Base-by-base conservation (phyloP, 495 filamentous ascomycete species). In the Neurospora sublineolata region DNA sequence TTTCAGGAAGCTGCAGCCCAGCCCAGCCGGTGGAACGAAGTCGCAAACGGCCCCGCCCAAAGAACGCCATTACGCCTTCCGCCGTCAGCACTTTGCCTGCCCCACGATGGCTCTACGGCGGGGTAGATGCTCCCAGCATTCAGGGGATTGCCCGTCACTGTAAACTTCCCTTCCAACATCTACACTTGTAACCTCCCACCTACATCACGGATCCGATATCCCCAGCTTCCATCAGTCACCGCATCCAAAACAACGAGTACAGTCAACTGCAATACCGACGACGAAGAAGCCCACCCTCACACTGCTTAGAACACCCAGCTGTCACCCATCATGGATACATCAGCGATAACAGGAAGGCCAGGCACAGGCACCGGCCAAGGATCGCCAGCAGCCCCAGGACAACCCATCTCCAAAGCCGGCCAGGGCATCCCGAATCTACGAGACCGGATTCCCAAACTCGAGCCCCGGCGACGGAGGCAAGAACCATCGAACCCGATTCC, bases 371-470 rank as follows among this genome's bases (percentile, higher is more conserved):
- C n/a, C 44, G 67, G 30, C 68, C 73, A 44, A 42, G 40, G 20
- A n/a, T 20, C 18, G 9, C 33, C 78, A 33, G 64, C 23, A 42
- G 60, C 71, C 23, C 11, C 44, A 27, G 36, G 37, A 36, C 71
- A 41, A 58, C 3, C 64, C 23, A 36, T 64, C 52, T 18, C 27
- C 27, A 64, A 64, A 64, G 52, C 52, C 14, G 27, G 52, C 64
- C 40, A 23, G 18, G 72, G 30, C 20, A 88, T 89, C 70, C 84
- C 89, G 33, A 87, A 89, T 76, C 81, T 89, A 12, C 86, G 84
- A 67, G 83, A 89, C 72, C 88, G 85, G 69, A 85, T 93, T 30
- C 89, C 90, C n/a, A 89, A 89, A 72, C 83, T 94, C 3, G 86
- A 89, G 71, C 88, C 91, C 36, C 88, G 89, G 68, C 83, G 85